Evolutionary conservation across 805 yeast genomes (phyloP).

Genomic region (Kodamaea neixiangensis): DNA sequence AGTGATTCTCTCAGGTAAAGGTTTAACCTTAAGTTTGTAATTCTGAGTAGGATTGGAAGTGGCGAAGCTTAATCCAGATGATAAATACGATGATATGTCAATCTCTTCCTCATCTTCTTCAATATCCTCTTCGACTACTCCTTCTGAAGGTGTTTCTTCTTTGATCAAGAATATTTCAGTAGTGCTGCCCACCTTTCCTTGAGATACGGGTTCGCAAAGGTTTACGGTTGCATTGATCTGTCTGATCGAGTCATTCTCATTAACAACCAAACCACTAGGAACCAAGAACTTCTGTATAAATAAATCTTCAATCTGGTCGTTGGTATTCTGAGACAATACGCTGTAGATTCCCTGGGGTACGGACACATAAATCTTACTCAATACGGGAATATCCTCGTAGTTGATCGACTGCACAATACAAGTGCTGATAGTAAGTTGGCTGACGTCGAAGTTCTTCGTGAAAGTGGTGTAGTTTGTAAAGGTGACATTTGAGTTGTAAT

Average conservation of each 20-base stretch:
- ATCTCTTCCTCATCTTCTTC: constrained; percentile 16
- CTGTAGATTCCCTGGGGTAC: constrained; percentile 46
- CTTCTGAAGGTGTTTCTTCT: constrained; percentile 14
- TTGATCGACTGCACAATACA: constrained; percentile 40
- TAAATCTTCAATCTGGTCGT: constrained; percentile 34
- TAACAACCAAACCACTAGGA: constrained; percentile 28
- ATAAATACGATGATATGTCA: constrained; percentile 36
- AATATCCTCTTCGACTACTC: constrained; percentile 8
- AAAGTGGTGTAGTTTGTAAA: constrained; percentile 42
- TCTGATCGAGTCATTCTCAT: constrained; percentile 46
- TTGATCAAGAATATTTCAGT: constrained; percentile 60
- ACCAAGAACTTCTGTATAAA: constrained; percentile 27
- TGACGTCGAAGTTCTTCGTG: constrained; percentile 30
- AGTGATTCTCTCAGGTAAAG: constrained; percentile 31
- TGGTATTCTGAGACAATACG: constrained; percentile 33
- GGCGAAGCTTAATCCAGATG: constrained; percentile 27
- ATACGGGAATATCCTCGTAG: constrained; percentile 32
- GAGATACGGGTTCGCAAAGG: constrained; percentile 73
- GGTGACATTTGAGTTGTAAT: constrained; percentile 32
- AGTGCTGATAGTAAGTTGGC: constrained; percentile 36
- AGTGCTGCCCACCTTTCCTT: constrained; percentile 52
- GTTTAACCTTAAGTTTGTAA: constrained; percentile 24
- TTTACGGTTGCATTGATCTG: constrained; percentile 51
- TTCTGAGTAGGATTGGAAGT: not conserved
- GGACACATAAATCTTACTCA: constrained; percentile 47